Evolutionary conservation across 2,329 filamentous ascomycete genomes (phyloP), one percentile per base, ranked within the genome.

Genomic region (Phoma sp.): DNA sequence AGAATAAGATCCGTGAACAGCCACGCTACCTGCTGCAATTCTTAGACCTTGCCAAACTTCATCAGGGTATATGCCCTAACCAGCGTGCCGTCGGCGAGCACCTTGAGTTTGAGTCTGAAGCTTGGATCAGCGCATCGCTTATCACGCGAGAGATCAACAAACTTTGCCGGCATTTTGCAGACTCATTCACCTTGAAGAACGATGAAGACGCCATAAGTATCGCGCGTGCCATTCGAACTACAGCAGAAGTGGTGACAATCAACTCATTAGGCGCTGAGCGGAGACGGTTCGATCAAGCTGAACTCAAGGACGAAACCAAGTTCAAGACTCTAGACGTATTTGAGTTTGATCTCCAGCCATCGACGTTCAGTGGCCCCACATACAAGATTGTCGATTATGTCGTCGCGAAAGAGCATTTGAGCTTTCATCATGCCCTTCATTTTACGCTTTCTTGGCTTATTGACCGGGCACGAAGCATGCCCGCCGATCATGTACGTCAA

Each of bases 41-140:
- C 75, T 80, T 99, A 39, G 96, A 99, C 70, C 81, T 99, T 13
- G 91, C 96, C 60, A 97, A 97, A 74, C 83, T 99, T 40, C 93
- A 97, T 61, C 96, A 99, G 77, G 93, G 95, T 25, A 97, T 99
- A 51, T 97, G 93, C 65, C 95, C 95, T 1, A 99, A 98, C 67
- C 82, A 93, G 40, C 85, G 96, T 58, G 95, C 93, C 2, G 86
- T 97, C 22, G 92, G 93, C 13, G 95, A 98, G 69, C 95, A 99
- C 72, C 90, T 99, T 29, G 96, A 99, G 74, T 99, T 98, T 70
- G 95, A 99, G 75, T 96, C 93, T 2, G 96, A 99, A 76, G 90
- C 91, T 18, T 99, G 95, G 95, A 98, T 99, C 47, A 96, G 91
- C 53, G 93, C 95, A 3, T 96, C 93, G 6, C 82, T 98, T 45